Evolutionary conservation across 2,329 filamentous ascomycete species (phyloP).

Genomic region (Botrytis hyacinthi): DNA sequence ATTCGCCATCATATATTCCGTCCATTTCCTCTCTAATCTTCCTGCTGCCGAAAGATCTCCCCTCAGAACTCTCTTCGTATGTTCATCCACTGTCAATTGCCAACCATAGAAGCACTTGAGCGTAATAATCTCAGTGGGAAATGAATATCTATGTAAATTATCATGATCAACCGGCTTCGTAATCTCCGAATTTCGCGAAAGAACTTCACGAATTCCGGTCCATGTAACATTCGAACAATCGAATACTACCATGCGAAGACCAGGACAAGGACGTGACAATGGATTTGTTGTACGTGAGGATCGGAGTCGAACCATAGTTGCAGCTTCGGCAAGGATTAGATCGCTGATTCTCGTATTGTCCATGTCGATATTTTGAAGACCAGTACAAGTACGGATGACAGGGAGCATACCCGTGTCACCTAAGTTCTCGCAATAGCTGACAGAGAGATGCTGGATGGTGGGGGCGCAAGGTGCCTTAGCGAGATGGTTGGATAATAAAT

Average conservation of each 20-base stretch:
- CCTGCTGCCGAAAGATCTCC: constrained; percentile 73
- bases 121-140: constrained; percentile 75
- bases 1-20: constrained; percentile 87
- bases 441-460: constrained; percentile 73
- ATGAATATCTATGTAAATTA: constrained; percentile 40
- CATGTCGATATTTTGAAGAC: constrained; percentile 72
- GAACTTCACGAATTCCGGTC: constrained; percentile 83
- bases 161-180: constrained; percentile 45
- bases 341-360: constrained; percentile 94
- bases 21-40: constrained; percentile 87
- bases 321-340: constrained; percentile 79
- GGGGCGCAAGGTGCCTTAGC: constrained; percentile 72
- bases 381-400: constrained; percentile 71
- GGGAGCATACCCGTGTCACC: constrained; percentile 82
- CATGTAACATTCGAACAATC: constrained; percentile 92
- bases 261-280: constrained; percentile 40
- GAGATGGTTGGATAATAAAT: constrained; percentile 67
- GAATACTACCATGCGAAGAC: constrained; percentile 77
- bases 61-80: constrained; percentile 78
- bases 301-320: constrained; percentile 71
- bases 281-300: constrained; percentile 41
- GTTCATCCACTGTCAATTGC: constrained; percentile 92
- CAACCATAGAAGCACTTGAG: constrained; percentile 95
- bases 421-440: constrained; percentile 86
- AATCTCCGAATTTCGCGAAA: constrained; percentile 79